Base-by-base conservation (phyloP, 805 yeast species). In the Hanseniaspora singularis region DNA sequence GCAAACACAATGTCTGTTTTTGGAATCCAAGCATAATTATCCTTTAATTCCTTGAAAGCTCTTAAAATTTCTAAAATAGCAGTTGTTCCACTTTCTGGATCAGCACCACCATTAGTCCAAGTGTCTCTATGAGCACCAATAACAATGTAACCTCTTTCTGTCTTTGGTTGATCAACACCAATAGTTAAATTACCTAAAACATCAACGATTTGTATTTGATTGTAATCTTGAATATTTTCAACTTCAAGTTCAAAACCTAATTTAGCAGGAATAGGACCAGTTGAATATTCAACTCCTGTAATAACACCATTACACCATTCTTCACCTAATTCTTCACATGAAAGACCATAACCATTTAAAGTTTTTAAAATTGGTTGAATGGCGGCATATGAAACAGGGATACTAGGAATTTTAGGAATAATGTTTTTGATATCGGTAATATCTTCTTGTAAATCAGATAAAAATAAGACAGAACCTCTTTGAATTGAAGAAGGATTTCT, bases 21-120 rank as follows among this genome's bases (percentile, higher is more conserved):
- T 30, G 88, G 88, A 55, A 72, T 70, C 81, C 82, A 81, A 8
- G 85, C 86, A 1, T 57, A 52, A 9, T 24, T 31, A 51, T 70
- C 64, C 27, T 59, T 51, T 44, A 81, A 64, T 36, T 67, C 72
- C 20, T 75, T 72, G 30, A 80, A 64, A 1, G 74, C 77, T 40
- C 83, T 66, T 7, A 79, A 77, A 34, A 81, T 62, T 57, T 81
- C 89, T 36, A 81, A 60, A 52, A 79, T 51, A 0, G 69, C 74
- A 1, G 87, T 79, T 15, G 82, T 71, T 1, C 89, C 89, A 23
- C 80, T 71, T 60, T 81, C 81, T 26, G 92, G 88, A 61, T 82
- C 92, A 22, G 76, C 79, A 1, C 88, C 87, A 14, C 85, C 85
- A 40, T 83, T 83, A 49, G 78, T 72, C 92, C 89, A 83, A 2